Evolutionary conservation across 345 rosid species (phyloP), one percentile per base, ranked within the genome.

Genomic region (Crucihimalaya himalaica): DNA sequence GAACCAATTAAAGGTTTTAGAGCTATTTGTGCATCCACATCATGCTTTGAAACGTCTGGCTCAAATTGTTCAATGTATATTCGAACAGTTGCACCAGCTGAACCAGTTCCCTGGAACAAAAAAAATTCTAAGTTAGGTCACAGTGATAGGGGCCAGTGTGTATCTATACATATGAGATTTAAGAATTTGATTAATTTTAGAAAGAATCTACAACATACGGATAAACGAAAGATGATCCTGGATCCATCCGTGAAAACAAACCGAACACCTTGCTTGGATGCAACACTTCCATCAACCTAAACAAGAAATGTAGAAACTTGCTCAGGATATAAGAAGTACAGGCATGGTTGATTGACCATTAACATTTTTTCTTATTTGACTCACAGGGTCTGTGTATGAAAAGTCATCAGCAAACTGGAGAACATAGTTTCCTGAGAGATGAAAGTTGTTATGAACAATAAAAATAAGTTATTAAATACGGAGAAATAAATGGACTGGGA

Each of bases 251-350:
- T 88, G 69, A 92, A 92, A 70, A 91, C 93, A 80, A 95, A 84
- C 34, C 97, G 91, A 57, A 95, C 91, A 68, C 97, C 97, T 84
- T 95, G 99, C 83, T 95, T 95, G 58, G 96, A 75, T 70, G 76
- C 97, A 47, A 89, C 88, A 78, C 97, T 92, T 81, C 96, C 96
- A 76, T 95, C 97, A 76, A 95, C 97, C 97, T 94, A 75, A 68
- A 77, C 47, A 83, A n/a, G 28, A 68, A 45, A 31, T 57, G 66
- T 34, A 70, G 19, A 7, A 63, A 43, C 18, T 2, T 57, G 39
- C 59, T 61, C 50, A 74, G 70, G 59, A 69, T 19, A 21, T 42
- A 2, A 4, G n/a, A 56, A n/a, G 20, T 58, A 63, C 18, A 34
- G 1, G 66, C 19, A 72, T 61, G 53, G 63, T 25, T 54, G 16